These are phyloP conservation scores for Fusarium sp. DNA, from an alignment of 2,329 filamentous ascomycete species.

Conservation along the genomic window DNA sequence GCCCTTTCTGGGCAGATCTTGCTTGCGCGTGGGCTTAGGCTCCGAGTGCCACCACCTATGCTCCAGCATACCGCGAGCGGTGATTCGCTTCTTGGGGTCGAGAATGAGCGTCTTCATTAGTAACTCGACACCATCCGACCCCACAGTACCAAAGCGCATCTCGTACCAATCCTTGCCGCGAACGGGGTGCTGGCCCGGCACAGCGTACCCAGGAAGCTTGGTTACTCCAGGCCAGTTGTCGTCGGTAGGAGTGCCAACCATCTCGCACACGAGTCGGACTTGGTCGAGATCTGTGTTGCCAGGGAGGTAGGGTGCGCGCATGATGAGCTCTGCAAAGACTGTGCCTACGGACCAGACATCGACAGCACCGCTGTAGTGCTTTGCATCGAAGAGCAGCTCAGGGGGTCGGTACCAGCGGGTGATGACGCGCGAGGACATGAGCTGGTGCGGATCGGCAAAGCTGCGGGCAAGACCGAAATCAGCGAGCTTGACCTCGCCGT, in stretches of 20 bases:
- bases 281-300: constrained; percentile 91
- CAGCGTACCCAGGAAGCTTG: constrained; percentile 84
- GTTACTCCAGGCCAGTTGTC: constrained; percentile 96
- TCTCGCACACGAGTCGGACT: constrained; percentile 85
- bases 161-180: constrained; percentile 81
- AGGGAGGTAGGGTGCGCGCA: constrained; percentile 86
- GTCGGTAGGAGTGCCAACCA: constrained; percentile 91
- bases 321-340: constrained; percentile 92
- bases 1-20: constrained; percentile 84
- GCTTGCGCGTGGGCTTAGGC: constrained; percentile 85
- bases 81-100: constrained; percentile 89
- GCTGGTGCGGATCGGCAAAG: constrained; percentile 89
- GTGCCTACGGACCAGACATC: constrained; percentile 96
- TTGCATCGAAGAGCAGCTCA: constrained; percentile 91
- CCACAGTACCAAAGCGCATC: constrained; percentile 83
- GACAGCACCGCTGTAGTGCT: constrained; percentile 90
- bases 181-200: constrained; percentile 74
- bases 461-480: constrained; percentile 96
- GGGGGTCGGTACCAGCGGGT: constrained; percentile 97
- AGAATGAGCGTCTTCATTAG: constrained; percentile 88
- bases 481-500: constrained; percentile 94
- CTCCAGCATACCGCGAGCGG: constrained; percentile 81
- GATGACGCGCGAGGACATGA: constrained; percentile 96
- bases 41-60: constrained; percentile 91
- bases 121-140: constrained; percentile 87